phyloP scores from a whole-genome alignment of 2,329 filamentous ascomycete genomes.

The Scedosporium boydii region DNA sequence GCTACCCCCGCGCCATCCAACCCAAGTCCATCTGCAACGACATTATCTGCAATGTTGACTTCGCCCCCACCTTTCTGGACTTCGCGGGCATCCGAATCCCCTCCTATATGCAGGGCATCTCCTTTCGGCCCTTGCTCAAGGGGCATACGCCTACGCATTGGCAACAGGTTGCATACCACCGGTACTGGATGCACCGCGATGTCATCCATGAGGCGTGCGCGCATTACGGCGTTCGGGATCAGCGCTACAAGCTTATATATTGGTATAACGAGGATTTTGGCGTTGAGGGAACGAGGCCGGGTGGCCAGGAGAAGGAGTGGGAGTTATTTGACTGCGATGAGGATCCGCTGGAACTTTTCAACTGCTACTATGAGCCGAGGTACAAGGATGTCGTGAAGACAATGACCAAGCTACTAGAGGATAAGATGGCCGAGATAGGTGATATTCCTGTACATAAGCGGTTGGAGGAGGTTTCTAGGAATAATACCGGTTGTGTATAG shows the following conservation, averaged over 20 bases:
- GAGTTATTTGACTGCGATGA: slow-evolving; percentile 43
- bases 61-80: slow-evolving; percentile 40
- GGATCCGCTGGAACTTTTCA: slow-evolving; percentile 31
- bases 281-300: slow-evolving; percentile 30
- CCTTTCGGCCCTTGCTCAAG: slow-evolving; percentile 25
- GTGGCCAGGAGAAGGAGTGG: slow-evolving; percentile 37
- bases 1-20: slow-evolving; percentile 31
- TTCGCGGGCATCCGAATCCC: slow-evolving; percentile 29
- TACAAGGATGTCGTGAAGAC: too few relatives aligned
- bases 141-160: slow-evolving; percentile 30
- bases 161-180: slow-evolving; percentile 43
- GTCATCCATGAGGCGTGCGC: slow-evolving; percentile 38
- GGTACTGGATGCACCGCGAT: slow-evolving; percentile 48
- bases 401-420: too few relatives aligned
- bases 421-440: too few relatives aligned
- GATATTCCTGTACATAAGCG: too few relatives aligned
- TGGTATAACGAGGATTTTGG: slow-evolving; percentile 44
- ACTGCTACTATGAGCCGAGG: too few relatives aligned
- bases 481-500: too few relatives aligned
- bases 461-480: too few relatives aligned
- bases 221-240: slow-evolving; percentile 41
- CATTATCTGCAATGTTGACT: slow-evolving; percentile 45
- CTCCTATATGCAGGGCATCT: slow-evolving; percentile 41
- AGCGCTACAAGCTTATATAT: slow-evolving; percentile 45
- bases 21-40: slow-evolving; percentile 30